Percentiles rank a stretch among this genome's conserved stretches.
phyloP scores from a whole-genome alignment of 139 green algal species.

The Diplosphaera chodatii region DNA sequence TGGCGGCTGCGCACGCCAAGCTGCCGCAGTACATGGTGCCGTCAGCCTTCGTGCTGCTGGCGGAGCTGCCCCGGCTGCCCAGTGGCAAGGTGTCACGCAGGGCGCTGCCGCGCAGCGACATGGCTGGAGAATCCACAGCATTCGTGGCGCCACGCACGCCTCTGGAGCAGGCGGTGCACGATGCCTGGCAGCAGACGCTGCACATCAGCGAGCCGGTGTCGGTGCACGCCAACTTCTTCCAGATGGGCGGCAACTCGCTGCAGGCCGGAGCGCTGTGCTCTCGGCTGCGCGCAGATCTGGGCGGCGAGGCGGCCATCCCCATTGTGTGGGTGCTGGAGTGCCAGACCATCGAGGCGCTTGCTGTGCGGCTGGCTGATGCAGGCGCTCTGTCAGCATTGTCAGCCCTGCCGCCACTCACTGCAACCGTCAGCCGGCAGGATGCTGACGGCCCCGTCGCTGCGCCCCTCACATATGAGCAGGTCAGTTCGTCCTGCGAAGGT shows the following conservation, averaged over 20 bases:
- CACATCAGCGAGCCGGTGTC: neutral
- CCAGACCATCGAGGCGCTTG: conserved; percentile 17
- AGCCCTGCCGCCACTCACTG: neutral
- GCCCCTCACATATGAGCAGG: neutral
- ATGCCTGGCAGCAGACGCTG: conserved; percentile 8
- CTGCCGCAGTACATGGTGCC: neutral
- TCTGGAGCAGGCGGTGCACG: conserved; percentile 3
- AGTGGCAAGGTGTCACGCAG: neutral
- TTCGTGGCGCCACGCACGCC: neutral
- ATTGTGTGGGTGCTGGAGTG: conserved; percentile 11
- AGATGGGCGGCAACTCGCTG: conserved; percentile 24
- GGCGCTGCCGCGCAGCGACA: neutral
- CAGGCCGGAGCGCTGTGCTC: conserved; percentile 13
- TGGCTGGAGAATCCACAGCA: neutral
- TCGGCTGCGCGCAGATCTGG: neutral
- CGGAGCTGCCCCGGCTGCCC: neutral
- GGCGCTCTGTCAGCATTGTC: neutral
- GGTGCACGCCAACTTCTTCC: neutral
- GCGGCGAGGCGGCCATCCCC: conserved; percentile 1
- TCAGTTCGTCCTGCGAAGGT: no score
- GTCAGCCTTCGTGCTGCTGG: neutral
- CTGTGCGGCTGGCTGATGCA: neutral
- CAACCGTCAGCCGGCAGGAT: neutral
- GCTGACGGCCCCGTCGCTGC: no score
- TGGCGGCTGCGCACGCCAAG: neutral